Percentiles rank a stretch among this genome's conserved stretches.
Evolutionary conservation across 148 eudicot species (phyloP).

Genomic region (Drosera capensis): DNA sequence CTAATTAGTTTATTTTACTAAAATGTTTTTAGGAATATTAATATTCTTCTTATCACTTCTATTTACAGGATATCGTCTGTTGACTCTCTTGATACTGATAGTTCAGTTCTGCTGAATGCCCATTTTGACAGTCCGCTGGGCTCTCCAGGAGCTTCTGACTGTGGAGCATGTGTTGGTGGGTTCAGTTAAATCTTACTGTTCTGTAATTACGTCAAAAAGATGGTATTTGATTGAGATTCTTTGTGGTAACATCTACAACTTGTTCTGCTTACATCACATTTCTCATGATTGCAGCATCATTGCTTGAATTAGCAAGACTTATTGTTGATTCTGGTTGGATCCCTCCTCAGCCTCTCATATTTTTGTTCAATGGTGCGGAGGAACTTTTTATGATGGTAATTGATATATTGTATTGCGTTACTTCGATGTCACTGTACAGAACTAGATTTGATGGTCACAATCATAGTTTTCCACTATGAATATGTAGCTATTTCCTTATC

Average conservation of each 20-base stretch:
- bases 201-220: background rate
- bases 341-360: conserved; percentile 76
- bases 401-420: background rate
- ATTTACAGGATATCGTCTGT: conserved; percentile 59
- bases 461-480: too few species aligned
- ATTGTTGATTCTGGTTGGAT: conserved; percentile 79
- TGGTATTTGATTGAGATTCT: background rate
- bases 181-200: background rate
- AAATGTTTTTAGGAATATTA: background rate
- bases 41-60: background rate
- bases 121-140: conserved; percentile 84
- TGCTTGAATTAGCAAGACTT: conserved; percentile 81
- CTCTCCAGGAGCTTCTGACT: conserved; percentile 95
- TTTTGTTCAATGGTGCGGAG: conserved; percentile 96
- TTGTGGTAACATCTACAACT: background rate
- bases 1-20: background rate
- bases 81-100: conserved; percentile 46
- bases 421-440: background rate
- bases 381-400: conserved; percentile 95
- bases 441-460: too few species aligned
- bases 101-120: conserved; percentile 77
- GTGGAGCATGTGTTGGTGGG: conserved; percentile 99
- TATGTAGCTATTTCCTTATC: too few species aligned
- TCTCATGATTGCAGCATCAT: conserved; percentile 41
- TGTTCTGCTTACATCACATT: conserved; percentile 7